These are phyloP conservation scores for Prunus mongolica DNA, from an alignment of 306 rosid species.

Conservation along the genomic window DNA sequence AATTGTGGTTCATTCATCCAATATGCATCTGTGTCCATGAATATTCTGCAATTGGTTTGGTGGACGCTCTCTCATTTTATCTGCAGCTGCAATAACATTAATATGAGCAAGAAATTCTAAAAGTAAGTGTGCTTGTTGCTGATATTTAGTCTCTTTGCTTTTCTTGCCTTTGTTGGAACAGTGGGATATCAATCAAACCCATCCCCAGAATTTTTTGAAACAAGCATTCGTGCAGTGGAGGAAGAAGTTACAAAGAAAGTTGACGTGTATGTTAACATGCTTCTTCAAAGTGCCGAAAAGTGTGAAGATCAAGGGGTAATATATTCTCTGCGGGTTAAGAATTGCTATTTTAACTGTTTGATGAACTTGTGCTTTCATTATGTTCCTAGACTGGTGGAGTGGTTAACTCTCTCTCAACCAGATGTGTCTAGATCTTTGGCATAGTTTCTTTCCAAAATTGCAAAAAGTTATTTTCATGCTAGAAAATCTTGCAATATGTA, in stretches of 20 bases:
- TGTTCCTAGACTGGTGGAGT: neutral
- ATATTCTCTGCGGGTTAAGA: neutral
- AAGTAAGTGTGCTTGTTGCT: neutral
- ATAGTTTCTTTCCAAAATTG: neutral
- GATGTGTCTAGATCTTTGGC: neutral
- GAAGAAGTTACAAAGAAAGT: constrained; percentile 72
- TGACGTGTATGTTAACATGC: constrained; percentile 55
- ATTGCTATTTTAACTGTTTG: neutral
- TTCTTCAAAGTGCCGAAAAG: constrained; percentile 42
- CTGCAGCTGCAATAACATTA: neutral
- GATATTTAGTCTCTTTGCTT: neutral
- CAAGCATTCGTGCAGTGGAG: constrained; percentile 57
- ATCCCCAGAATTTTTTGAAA: constrained; percentile 50
- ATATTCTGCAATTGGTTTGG: neutral
- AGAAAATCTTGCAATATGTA: neutral
- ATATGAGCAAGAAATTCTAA: neutral
- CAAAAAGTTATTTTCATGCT: neutral
- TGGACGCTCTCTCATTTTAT: neutral
- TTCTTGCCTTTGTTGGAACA: constrained; percentile 18
- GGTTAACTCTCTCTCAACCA: neutral
- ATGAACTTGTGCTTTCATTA: neutral
- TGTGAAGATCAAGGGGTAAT: constrained; percentile 56
- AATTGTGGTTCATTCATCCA: neutral
- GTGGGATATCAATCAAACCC: constrained; percentile 73
- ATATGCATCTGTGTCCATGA: neutral